Evolutionary conservation across 331 rosid species (phyloP).

Genomic region (Acacia concinna): DNA sequence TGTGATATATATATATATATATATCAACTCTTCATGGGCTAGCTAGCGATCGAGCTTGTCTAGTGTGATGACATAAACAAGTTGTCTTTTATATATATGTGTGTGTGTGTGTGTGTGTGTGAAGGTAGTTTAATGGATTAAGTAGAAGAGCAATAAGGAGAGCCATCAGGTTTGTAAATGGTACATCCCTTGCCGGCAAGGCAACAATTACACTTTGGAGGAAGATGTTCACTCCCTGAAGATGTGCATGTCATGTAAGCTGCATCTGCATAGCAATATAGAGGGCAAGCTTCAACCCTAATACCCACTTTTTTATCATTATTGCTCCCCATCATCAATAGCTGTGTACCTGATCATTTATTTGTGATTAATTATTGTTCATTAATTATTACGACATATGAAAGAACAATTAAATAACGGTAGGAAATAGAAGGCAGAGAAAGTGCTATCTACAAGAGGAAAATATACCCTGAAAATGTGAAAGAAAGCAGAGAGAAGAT

Average conservation of each 20-base stretch:
- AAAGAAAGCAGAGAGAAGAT: background rate
- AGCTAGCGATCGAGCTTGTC: too few species aligned
- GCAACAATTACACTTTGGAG: slow-evolving; percentile 48
- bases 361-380: background rate
- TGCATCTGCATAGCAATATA: slow-evolving; percentile 7
- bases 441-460: too few species aligned
- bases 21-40: too few species aligned
- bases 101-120: too few species aligned
- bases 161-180: slow-evolving; percentile 37
- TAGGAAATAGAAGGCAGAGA: too few species aligned
- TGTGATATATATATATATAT: too few species aligned
- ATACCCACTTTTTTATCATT: background rate
- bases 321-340: background rate
- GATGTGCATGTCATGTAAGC: slow-evolving; percentile 50
- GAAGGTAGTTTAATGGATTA: background rate
- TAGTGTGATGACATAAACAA: too few species aligned
- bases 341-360: background rate
- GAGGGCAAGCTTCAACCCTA: slow-evolving; percentile 27
- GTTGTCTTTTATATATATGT: too few species aligned
- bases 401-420: too few species aligned
- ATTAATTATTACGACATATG: background rate
- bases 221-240: slow-evolving; percentile 33
- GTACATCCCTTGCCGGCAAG: slow-evolving; percentile 39
- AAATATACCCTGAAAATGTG: too few species aligned
- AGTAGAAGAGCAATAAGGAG: slow-evolving; percentile 30